Conservation (phyloP, 176 grass and related monocot species). For the Carex parvula region DNA sequence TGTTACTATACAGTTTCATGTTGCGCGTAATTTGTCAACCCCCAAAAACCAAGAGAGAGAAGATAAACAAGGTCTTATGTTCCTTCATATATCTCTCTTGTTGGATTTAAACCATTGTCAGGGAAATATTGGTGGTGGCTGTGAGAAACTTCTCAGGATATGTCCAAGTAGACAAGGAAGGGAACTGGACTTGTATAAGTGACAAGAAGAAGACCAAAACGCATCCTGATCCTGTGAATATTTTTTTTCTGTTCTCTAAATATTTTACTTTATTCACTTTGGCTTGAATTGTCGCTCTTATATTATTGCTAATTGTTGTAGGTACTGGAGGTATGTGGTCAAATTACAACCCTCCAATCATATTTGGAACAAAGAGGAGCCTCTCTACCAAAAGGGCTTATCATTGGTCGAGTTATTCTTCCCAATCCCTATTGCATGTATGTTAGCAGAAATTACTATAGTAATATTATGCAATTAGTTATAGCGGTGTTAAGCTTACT, state of each 20-base stretch:
- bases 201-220: conserved; percentile 57
- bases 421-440: conserved; percentile 69
- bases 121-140: conserved; percentile 87
- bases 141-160: conserved; percentile 67
- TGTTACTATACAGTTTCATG: neutral
- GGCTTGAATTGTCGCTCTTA: neutral
- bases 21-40: neutral
- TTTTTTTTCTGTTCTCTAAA: conserved; percentile 2
- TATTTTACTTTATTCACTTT: neutral
- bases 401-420: conserved; percentile 67
- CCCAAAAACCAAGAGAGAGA: neutral
- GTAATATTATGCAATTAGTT: neutral
- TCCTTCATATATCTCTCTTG: neutral
- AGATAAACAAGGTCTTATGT: neutral
- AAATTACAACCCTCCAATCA: conserved; percentile 68
- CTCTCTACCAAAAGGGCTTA: conserved; percentile 53
- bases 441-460: neutral
- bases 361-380: conserved; percentile 88
- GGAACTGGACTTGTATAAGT: conserved; percentile 57
- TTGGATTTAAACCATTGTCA: conserved; percentile 19
- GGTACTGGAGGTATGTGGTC: conserved; percentile 63
- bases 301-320: conserved; percentile 29
- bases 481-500: neutral
- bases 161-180: conserved; percentile 62
- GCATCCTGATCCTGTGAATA: conserved; percentile 56